Base-by-base conservation (phyloP, 164 flowering plant genomes). In the Aristolochia californica region DNA sequence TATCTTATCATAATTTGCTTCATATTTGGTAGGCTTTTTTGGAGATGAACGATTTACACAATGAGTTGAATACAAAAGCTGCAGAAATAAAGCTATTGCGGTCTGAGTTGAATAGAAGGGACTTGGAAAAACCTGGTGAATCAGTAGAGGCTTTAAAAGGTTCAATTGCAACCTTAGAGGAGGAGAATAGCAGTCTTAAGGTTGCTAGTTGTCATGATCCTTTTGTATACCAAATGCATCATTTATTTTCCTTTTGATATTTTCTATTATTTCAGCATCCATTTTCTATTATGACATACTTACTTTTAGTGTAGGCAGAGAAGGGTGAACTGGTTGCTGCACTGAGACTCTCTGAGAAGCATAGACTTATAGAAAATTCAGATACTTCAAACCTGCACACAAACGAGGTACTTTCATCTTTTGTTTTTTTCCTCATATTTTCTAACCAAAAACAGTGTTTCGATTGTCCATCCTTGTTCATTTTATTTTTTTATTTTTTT, bases 141-240 rank as follows among this genome's bases (percentile, higher is more conserved):
- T 55, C 40, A 20, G 66, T 65, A 34, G 79, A 74, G 45, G 70
- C 66, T 61, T 63, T 90, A 61, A 79, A 76, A 74, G 68, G 67
- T 68, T 68, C 48, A 51, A 76, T 84, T 64, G 72, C 64, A 47
- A 53, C 66, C 26, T 57, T 94, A 49, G 81, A 90, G 75, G 77
- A 78, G 71, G 97, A 94, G 65, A 90, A 85, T 47, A 23, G 57
- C 28, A 57, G 52, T 59, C 83, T 87, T 51, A 82, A 85, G 98
- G 98, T 91, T 69, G 34, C 40, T 55, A 44, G 34, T 34, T 34
- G 26, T 56, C 50, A 13, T 53, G 5, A 18, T 16, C 22, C 24
- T 30, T 47, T 45, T 10, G n/a, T n/a, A 7, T 48, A 44, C 13
- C 14, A 25, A n/a, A 51, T 54, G 21, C 14, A n/a, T 52, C 22